Percentiles rank a stretch among this genome's conserved stretches.
phyloP scores from a whole-genome alignment of 2,329 filamentous ascomycete genomes.

The Pyrenophora teres region DNA sequence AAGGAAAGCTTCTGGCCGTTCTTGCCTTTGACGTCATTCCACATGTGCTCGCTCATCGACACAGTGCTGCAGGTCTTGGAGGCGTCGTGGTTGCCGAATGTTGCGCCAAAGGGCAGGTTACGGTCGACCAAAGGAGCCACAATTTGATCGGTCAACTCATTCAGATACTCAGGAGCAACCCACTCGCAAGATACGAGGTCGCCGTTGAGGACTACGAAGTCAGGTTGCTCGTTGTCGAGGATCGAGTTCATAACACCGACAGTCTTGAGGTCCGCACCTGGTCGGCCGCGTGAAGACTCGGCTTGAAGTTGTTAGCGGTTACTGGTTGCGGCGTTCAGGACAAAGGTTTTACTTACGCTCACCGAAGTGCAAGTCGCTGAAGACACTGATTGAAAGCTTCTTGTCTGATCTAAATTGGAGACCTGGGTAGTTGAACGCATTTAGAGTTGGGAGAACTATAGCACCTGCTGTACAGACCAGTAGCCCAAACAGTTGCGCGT shows the following conservation, averaged over 20 bases:
- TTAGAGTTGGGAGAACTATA: background rate
- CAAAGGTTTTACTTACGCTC: constrained; percentile 58
- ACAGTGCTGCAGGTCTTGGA: constrained; percentile 32
- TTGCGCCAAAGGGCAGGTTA: constrained; percentile 65
- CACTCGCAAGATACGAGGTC: constrained; percentile 71
- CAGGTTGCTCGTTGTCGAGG: constrained; percentile 60
- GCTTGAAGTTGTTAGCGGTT: constrained; percentile 17
- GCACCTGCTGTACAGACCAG: constrained; percentile 11
- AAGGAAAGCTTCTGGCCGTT: constrained; percentile 48
- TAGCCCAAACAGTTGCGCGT: constrained; percentile 17
- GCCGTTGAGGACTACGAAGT: constrained; percentile 71
- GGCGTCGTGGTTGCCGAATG: constrained; percentile 72
- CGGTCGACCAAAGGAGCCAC: constrained; percentile 57
- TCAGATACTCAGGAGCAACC: constrained; percentile 22
- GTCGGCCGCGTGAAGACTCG: constrained; percentile 8
- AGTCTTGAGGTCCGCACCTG: constrained; percentile 61
- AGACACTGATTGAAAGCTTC: constrained; percentile 60
- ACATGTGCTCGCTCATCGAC: constrained; percentile 32
- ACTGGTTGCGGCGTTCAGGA: background rate
- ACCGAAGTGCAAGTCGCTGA: constrained; percentile 73
- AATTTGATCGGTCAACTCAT: constrained; percentile 29
- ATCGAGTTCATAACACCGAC: constrained; percentile 62
- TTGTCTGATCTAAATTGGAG: constrained; percentile 38
- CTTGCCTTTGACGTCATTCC: constrained; percentile 54
- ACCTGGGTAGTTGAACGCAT: constrained; percentile 25